These are phyloP conservation scores for Prunus mongolica DNA, from an alignment of 306 rosid genomes.

Conservation along the genomic window DNA sequence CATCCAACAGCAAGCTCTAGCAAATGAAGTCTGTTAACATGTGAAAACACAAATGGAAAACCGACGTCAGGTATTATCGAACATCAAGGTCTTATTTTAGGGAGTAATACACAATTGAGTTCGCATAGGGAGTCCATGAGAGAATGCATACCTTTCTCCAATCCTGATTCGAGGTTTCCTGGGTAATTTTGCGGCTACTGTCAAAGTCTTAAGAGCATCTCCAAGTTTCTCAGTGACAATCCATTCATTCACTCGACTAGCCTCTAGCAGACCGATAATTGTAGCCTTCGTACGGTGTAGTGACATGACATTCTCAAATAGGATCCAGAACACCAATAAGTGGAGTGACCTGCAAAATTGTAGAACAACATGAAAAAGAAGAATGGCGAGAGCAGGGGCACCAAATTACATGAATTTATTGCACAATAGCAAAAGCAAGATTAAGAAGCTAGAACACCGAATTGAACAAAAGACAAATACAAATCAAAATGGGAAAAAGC, in stretches of 20 bases:
- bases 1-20: constrained; percentile 65
- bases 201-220: constrained; percentile 51
- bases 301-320: constrained; percentile 89
- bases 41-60: neutral
- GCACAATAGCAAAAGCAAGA: neutral
- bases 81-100: neutral
- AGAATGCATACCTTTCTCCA: constrained; percentile 60
- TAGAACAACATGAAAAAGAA: neutral
- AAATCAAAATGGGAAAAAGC: neutral
- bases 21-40: constrained; percentile 50
- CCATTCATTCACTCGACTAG: constrained; percentile 79
- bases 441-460: neutral
- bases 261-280: constrained; percentile 67
- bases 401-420: too few relatives aligned
- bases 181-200: constrained; percentile 36
- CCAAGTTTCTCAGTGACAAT: constrained; percentile 89
- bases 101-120: neutral
- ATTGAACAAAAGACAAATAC: neutral
- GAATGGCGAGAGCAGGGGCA: neutral
- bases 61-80: neutral
- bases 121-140: neutral
- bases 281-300: constrained; percentile 86
- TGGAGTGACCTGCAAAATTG: constrained; percentile 60
- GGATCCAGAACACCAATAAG: constrained; percentile 71
- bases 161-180: constrained; percentile 48